These are phyloP conservation scores for Candida freyschussii DNA, from an alignment of 1,139 yeast species.

Conservation along the genomic window DNA sequence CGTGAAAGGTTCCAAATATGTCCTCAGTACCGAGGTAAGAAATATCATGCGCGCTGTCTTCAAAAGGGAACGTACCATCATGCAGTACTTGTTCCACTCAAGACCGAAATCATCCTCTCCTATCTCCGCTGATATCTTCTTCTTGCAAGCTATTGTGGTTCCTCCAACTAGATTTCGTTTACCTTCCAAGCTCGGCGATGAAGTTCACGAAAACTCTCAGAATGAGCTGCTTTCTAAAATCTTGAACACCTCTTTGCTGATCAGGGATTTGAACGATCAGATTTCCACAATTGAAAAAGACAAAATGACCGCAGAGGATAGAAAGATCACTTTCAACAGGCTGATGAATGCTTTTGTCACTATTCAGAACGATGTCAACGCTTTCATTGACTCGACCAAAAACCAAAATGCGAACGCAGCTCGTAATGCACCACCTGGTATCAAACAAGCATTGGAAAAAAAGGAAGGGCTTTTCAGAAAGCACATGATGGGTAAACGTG, in stretches of 20 bases:
- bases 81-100: constrained; percentile 68
- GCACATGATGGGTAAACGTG: constrained; percentile 99
- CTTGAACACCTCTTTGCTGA: constrained; percentile 71
- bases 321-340: constrained; percentile 76
- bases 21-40: constrained; percentile 81
- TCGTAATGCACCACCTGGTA: constrained; percentile 83
- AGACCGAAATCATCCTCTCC: constrained; percentile 55
- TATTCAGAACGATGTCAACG: constrained; percentile 91
- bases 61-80: constrained; percentile 57
- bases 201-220: constrained; percentile 90
- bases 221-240: constrained; percentile 81
- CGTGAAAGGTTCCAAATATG: constrained; percentile 66
- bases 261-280: constrained; percentile 85
- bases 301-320: constrained; percentile 58
- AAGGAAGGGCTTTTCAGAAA: constrained; percentile 98
- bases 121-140: constrained; percentile 82
- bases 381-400: constrained; percentile 87
- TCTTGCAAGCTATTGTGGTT: constrained; percentile 80
- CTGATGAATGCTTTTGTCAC: constrained; percentile 94
- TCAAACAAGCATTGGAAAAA: constrained; percentile 96
- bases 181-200: constrained; percentile 96
- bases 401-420: constrained; percentile 62
- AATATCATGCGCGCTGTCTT: constrained; percentile 74
- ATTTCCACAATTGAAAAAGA: constrained; percentile 59
- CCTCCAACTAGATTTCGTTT: constrained; percentile 96